Evolutionary conservation across 1,139 yeast species (phyloP), one percentile per base, ranked within the genome.

Genomic region (Yamadazyma kanchanaburiensis): DNA sequence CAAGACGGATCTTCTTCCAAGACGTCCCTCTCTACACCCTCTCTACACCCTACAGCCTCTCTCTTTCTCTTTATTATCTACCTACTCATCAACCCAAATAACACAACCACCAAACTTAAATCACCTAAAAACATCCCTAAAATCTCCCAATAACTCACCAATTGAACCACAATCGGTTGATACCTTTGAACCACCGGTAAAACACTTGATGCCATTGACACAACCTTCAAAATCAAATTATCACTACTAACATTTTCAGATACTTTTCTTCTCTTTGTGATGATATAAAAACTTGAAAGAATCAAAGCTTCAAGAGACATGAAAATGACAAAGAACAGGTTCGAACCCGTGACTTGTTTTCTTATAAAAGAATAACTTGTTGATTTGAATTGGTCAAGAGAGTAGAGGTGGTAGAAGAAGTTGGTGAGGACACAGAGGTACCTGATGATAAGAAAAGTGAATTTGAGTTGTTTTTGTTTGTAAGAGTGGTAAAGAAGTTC

Each of bases 101-200:
- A 47, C 12, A 68, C 58, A 21, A 64, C 57, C 17, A 65, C 53
- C 22, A 67, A 51, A 15, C 64, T 53, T 23, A 67, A 32, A 42
- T 67, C 74, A 8, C 64, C 64, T 20, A 64, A 29, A 18, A 68
- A 37, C 46, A 67, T 64, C 18, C 60, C 53, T 13, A 64, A 40
- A 3, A 67, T 43, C 25, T 61, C 70, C 53, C 61, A 60, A 45
- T 65, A 67, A 9, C 56, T 58, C 39, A 65, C 49, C n/a, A 54
- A 35, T 18, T 49, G 51, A 15, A 50, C 45, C 12, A 65, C 40
- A 18, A 60, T 31, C 2, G 66, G 61, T 32, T 53, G 56, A 34
- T 49, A 58, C 6, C 40, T 36, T 15, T 49, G 41, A n/a, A 64
- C 43, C 32, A 51, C 57, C 0, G 74, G 74, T 21, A 60, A 43